Conservation (phyloP, 2,329 filamentous ascomycete genomes). For the Penicillium sp. region DNA sequence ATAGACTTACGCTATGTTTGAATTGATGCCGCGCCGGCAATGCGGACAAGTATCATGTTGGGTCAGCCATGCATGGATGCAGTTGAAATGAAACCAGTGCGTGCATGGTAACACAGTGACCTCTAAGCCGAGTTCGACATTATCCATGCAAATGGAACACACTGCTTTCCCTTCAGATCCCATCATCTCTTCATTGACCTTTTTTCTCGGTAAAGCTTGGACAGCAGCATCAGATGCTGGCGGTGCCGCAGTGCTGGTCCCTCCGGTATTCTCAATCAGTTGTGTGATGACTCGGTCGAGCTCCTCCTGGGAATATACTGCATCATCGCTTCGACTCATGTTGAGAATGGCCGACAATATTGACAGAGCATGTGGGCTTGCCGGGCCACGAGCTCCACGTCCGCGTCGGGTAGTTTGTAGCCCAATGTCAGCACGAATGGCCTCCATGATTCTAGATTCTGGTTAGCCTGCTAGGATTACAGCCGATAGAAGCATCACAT, state of each 20-base stretch:
- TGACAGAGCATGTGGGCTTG: constrained; percentile 42
- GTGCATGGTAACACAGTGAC: constrained; percentile 79
- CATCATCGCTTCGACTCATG: constrained; percentile 64
- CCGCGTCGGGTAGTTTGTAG: constrained; percentile 3
- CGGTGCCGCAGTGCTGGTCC: constrained; percentile 71
- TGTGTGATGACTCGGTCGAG: constrained; percentile 83
- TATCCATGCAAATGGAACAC: constrained; percentile 94
- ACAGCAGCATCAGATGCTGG: constrained; percentile 78
- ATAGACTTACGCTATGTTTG: constrained; percentile 23
- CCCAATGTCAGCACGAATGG: constrained; percentile 26
- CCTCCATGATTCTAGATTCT: constrained; percentile 26
- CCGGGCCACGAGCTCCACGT: constrained; percentile 17
- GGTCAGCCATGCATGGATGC: constrained; percentile 77
- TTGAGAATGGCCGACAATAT: constrained; percentile 45
- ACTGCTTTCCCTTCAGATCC: constrained; percentile 66
- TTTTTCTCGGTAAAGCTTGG: constrained; percentile 66
- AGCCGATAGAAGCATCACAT: constrained; percentile 27
- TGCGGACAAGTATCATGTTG: constrained; percentile 89
- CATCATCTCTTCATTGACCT: constrained; percentile 68
- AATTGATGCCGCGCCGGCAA: constrained; percentile 43
- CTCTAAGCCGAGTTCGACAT: constrained; percentile 68
- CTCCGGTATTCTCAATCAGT: constrained; percentile 74
- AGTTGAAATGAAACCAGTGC: constrained; percentile 89
- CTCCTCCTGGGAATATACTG: constrained; percentile 86
- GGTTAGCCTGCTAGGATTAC: constrained; percentile 4